Percentiles rank a stretch among this genome's conserved stretches.
These are phyloP conservation scores for Sporisorium graminicola DNA, from an alignment of 1,284 basidiomycete genomes.

Conservation along the genomic window DNA sequence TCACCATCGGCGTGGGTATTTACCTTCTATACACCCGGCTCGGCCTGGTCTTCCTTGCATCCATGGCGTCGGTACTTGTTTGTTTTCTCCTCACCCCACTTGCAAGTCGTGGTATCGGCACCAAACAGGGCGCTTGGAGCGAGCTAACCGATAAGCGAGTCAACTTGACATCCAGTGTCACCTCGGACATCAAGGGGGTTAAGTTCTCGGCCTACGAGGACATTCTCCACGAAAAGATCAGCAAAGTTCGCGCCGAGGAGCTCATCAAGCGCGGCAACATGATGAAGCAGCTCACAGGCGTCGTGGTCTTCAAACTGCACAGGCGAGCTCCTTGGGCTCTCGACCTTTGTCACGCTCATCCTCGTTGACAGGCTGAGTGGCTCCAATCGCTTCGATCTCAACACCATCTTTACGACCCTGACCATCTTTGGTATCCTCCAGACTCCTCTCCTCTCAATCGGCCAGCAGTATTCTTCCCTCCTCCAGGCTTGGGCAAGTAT, in stretches of 20 bases:
- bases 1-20: slow-evolving; percentile 54
- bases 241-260: slow-evolving; percentile 49
- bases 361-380: slow-evolving; percentile 42
- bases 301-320: slow-evolving; percentile 43
- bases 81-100: slow-evolving; percentile 52
- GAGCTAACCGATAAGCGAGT: slow-evolving; percentile 54
- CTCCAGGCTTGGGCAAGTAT: slow-evolving; percentile 56
- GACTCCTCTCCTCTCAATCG: slow-evolving; percentile 51
- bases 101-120: slow-evolving; percentile 46
- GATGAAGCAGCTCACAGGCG: slow-evolving; percentile 35
- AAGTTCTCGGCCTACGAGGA: slow-evolving; percentile 64
- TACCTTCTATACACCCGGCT: slow-evolving; percentile 58
- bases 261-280: slow-evolving; percentile 13
- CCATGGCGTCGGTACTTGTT: slow-evolving; percentile 44
- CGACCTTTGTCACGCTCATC: slow-evolving; percentile 50
- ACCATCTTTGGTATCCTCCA: slow-evolving; percentile 55
- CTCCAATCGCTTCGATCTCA: slow-evolving; percentile 51
- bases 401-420: slow-evolving; percentile 59
- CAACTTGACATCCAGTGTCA: slow-evolving; percentile 49
- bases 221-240: slow-evolving; percentile 45
- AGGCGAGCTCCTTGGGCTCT: slow-evolving; percentile 38
- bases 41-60: slow-evolving; percentile 55
- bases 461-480: slow-evolving; percentile 55
- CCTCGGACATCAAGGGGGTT: slow-evolving; percentile 60
- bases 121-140: slow-evolving; percentile 54